Evolutionary conservation across 306 rosid species (phyloP).

Genomic region (Abrus precatorius): DNA sequence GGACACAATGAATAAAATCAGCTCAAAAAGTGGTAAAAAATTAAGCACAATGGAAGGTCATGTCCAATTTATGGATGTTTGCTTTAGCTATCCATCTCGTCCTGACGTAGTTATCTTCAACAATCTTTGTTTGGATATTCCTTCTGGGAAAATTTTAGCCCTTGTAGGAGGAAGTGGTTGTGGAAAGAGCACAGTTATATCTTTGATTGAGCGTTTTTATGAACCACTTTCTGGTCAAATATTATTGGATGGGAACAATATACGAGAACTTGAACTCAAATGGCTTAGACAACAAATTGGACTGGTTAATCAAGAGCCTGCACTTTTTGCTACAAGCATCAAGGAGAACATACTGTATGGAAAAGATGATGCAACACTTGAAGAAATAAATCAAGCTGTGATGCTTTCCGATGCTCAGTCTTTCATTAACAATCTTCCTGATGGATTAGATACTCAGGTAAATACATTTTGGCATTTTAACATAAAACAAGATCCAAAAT

Average conservation of each 20-base stretch:
- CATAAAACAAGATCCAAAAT: neutral
- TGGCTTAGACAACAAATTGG: constrained; percentile 92
- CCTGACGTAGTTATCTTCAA: constrained; percentile 71
- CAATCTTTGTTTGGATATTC: constrained; percentile 74
- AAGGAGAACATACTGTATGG: constrained; percentile 89
- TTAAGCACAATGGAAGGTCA: constrained; percentile 70
- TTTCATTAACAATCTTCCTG: constrained; percentile 89
- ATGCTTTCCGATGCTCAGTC: constrained; percentile 80
- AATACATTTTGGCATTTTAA: neutral
- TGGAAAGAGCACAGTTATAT: constrained; percentile 85
- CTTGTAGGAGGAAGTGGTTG: constrained; percentile 97
- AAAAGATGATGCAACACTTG: constrained; percentile 78
- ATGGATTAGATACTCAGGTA: constrained; percentile 90
- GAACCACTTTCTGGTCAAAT: constrained; percentile 86
- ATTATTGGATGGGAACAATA: constrained; percentile 65
- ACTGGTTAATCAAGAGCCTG: constrained; percentile 91
- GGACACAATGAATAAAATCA: constrained; percentile 61
- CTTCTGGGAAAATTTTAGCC: constrained; percentile 82
- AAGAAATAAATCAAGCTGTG: constrained; percentile 69
- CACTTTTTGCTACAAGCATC: constrained; percentile 87
- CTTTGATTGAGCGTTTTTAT: constrained; percentile 88
- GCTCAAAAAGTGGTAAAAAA: constrained; percentile 59
- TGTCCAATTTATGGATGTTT: constrained; percentile 71
- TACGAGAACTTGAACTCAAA: constrained; percentile 73
- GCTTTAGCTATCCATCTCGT: constrained; percentile 89